Evolutionary conservation across 495 filamentous ascomycete genomes (phyloP).

Genomic region (Hypoxylon perforatum): DNA sequence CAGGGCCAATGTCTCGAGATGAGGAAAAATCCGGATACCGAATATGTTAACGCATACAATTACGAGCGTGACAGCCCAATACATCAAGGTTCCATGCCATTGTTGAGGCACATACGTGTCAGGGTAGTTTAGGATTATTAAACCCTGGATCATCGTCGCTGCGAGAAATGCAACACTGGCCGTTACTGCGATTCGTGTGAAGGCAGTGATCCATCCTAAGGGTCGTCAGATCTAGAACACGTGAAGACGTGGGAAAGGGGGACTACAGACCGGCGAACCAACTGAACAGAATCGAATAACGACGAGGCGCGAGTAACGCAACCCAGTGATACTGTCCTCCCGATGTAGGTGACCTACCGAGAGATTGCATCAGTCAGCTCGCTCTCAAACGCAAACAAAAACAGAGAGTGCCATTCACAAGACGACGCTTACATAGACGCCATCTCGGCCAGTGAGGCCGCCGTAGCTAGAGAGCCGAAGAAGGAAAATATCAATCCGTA

Average conservation of each 20-base stretch:
- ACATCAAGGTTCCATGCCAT: conserved; percentile 62
- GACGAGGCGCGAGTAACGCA: conserved; percentile 54
- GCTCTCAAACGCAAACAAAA: conserved; percentile 18
- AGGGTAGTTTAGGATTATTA: conserved; percentile 56
- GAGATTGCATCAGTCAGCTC: neutral
- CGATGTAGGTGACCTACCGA: conserved; percentile 46
- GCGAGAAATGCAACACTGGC: conserved; percentile 47
- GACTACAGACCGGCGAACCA: conserved; percentile 54
- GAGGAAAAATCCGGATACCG: conserved; percentile 54
- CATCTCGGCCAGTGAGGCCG: conserved; percentile 45
- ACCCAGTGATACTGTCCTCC: conserved; percentile 63
- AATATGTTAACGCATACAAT: conserved; percentile 58
- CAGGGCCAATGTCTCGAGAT: conserved; percentile 59
- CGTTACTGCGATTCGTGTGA: conserved; percentile 44
- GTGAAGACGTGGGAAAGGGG: conserved; percentile 16
- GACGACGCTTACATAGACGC: conserved; percentile 48
- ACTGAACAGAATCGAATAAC: conserved; percentile 54
- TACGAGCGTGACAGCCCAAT: conserved; percentile 56
- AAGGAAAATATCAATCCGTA: conserved; percentile 38
- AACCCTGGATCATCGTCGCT: conserved; percentile 58
- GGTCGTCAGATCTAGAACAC: conserved; percentile 1
- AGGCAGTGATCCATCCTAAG: conserved; percentile 56
- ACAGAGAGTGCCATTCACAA: too few species aligned
- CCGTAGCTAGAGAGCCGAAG: conserved; percentile 34
- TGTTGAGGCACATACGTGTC: conserved; percentile 51